Percentiles rank a stretch among this genome's conserved stretches.
Evolutionary conservation across 495 filamentous ascomycete genomes (phyloP).

Genomic region (Glonium stellatum): DNA sequence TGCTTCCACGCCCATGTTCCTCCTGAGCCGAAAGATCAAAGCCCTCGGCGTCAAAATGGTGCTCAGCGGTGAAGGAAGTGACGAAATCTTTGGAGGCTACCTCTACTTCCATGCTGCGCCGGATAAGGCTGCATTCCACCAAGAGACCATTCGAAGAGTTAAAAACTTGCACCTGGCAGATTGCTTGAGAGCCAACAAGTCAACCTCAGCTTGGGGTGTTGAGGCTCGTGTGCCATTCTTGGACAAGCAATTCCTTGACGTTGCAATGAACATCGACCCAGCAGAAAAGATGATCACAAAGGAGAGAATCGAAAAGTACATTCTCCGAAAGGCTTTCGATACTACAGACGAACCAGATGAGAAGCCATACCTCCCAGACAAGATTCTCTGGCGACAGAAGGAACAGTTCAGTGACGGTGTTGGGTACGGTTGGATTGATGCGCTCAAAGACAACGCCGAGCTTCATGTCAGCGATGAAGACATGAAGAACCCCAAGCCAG

Average conservation of each 20-base stretch:
- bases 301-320: constrained; percentile 93
- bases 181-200: constrained; percentile 97
- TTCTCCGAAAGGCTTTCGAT: constrained; percentile 94
- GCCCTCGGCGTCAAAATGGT: constrained; percentile 99
- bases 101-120: constrained; percentile 97
- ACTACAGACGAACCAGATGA: constrained; percentile 72
- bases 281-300: constrained; percentile 89
- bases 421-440: constrained; percentile 98
- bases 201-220: constrained; percentile 95
- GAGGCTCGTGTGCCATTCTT: constrained; percentile 98
- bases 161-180: constrained; percentile 94
- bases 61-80: constrained; percentile 87
- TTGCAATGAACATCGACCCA: constrained; percentile 86
- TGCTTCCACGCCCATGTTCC: constrained; percentile 97
- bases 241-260: constrained; percentile 92
- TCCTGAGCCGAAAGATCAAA: constrained; percentile 96
- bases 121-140: constrained; percentile 83
- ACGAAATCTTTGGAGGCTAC: constrained; percentile 98
- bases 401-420: constrained; percentile 99
- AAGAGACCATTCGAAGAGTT: constrained; percentile 82
- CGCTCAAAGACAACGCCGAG: constrained; percentile 88
- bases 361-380: constrained; percentile 79
- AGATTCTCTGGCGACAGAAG: constrained; percentile 98
- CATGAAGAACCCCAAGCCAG: constrained; percentile 91
- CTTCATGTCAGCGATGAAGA: constrained; percentile 86